Conservation (phyloP, 2,329 filamentous ascomycete genomes). For the Botrytis cinerea region DNA sequence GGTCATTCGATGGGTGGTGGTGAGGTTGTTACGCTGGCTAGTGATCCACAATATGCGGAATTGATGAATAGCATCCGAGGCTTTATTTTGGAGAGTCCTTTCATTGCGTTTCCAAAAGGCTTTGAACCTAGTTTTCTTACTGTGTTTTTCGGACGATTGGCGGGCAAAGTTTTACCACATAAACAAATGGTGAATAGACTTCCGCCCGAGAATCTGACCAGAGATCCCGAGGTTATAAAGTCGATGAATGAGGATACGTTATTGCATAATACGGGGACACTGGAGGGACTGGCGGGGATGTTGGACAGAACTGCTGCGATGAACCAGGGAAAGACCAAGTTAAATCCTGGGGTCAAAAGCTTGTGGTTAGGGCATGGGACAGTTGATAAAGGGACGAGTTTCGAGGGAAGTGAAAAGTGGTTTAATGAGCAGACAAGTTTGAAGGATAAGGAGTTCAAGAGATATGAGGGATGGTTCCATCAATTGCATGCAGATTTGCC, state of each 20-base stretch:
- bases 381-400: slow-evolving; percentile 69
- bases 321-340: slow-evolving; percentile 54
- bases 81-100: slow-evolving; percentile 75
- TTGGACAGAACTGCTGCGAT: slow-evolving; percentile 71
- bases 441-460: slow-evolving; percentile 69
- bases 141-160: slow-evolving; percentile 66
- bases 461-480: slow-evolving; percentile 79
- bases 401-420: slow-evolving; percentile 63
- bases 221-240: slow-evolving; percentile 64
- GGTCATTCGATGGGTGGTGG: slow-evolving; percentile 92
- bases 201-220: slow-evolving; percentile 63
- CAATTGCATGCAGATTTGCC: slow-evolving; percentile 63
- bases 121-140: slow-evolving; percentile 64
- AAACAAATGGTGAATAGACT: slow-evolving; percentile 63
- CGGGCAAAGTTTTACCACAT: slow-evolving; percentile 65
- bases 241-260: slow-evolving; percentile 66
- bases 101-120: slow-evolving; percentile 69
- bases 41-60: slow-evolving; percentile 52
- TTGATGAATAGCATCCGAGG: slow-evolving; percentile 65
- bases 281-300: slow-evolving; percentile 77
- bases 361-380: slow-evolving; percentile 78
- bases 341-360: slow-evolving; percentile 58
- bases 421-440: slow-evolving; percentile 57
- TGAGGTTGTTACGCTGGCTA: slow-evolving; percentile 65
- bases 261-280: slow-evolving; percentile 80